Base-by-base conservation (phyloP, 1,139 yeast genomes). In the Pichia terricola region DNA sequence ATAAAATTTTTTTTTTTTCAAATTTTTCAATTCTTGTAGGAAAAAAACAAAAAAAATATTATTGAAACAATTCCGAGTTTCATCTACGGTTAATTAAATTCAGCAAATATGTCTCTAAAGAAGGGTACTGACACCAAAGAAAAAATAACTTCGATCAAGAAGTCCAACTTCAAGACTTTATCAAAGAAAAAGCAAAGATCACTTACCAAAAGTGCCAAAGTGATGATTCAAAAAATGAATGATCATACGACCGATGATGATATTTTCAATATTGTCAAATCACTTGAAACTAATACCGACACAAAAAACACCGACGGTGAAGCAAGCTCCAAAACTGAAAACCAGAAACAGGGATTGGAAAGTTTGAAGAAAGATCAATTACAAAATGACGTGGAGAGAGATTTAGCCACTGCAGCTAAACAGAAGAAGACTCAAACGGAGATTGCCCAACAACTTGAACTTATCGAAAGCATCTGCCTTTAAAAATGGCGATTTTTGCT, bases 401-500 rank as follows among this genome's bases (percentile, higher is more conserved):
- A 77, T 51, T 63, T 69, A 47, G 61, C 63, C 42, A 62, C 64
- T 37, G 71, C 71, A 39, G 66, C 68, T 45, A 62, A 65, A 45
- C 64, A 68, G 39, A 67, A 71, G 51, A 60, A 66, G 43, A 71
- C 75, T 3, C 76, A 79, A 35, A 64, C 66, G 37, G 81, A 75
- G 45, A 58, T 83, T 42, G 57, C 69, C 41, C 65, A 67, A 45
- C 89, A 82, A 60, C 63, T 82, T 49, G 86, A 80, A 47, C 53
- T 75, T 56, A 71, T 81, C 8, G 46, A 48, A 22, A 39, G 38
- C 4, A 48, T 50, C 34, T 45, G 41, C 11, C 26, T 50, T 9
- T 49, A 30, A 39, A 16, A 22, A 3, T 16, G 22, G 22, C 22
- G 22, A 16, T 16, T 16, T 16, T 16, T 16, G 22, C 22, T 16